Conservation (phyloP, 768 basidiomycete species). For the Termitomyces sp. region DNA sequence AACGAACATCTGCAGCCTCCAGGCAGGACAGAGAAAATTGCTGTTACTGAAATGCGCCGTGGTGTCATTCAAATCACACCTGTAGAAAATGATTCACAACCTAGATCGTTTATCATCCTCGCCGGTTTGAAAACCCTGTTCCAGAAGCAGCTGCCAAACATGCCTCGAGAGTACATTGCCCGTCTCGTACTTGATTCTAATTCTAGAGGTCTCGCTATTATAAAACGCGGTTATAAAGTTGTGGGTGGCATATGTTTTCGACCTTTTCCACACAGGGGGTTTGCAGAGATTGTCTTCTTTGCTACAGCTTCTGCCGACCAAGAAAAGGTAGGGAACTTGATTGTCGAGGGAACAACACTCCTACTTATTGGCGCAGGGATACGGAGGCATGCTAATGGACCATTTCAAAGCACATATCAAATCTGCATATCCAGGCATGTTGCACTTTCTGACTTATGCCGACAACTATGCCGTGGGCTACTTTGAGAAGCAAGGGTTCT, state of each 20-base stretch:
- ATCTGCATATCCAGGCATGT: constrained; percentile 76
- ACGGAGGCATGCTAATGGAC: constrained; percentile 98
- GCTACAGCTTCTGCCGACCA: constrained; percentile 96
- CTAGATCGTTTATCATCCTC: constrained; percentile 77
- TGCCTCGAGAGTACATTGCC: constrained; percentile 98
- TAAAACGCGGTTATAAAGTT: constrained; percentile 92
- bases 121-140: constrained; percentile 97
- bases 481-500: constrained; percentile 99
- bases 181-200: constrained; percentile 90
- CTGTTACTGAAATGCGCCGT: constrained; percentile 71
- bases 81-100: constrained; percentile 76
- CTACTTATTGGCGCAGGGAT: constrained; percentile 56
- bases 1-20: constrained; percentile 33
- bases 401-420: constrained; percentile 94
- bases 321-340: constrained; percentile 69
- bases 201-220: constrained; percentile 90
- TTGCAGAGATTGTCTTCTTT: constrained; percentile 98
- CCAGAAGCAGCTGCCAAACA: constrained; percentile 95
- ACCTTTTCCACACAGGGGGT: constrained; percentile 90
- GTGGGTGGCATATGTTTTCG: constrained; percentile 97
- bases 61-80: constrained; percentile 80
- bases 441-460: constrained; percentile 96
- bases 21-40: constrained; percentile 66
- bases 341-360: background rate
- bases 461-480: constrained; percentile 99